A percentile compares a stretch with the other conserved stretches of the same genome.
phyloP scores from a whole-genome alignment of 1,284 basidiomycete genomes.

The Neolentinus lepideus region DNA sequence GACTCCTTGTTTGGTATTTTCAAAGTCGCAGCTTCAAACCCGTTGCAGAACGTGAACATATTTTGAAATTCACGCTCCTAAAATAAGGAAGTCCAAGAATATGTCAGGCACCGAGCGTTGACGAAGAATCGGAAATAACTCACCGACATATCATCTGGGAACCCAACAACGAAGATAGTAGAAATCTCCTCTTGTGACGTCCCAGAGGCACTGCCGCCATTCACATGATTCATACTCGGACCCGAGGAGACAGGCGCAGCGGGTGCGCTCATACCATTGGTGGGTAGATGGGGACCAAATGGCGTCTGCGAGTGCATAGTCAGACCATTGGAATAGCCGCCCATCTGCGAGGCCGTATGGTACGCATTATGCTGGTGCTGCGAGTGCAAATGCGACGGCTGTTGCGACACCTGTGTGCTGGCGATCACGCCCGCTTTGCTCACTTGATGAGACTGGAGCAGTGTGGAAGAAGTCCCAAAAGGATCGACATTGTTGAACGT shows the following conservation, averaged over 20 bases:
- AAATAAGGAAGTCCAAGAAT: conserved; percentile 9
- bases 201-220: conserved; percentile 13
- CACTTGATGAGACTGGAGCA: conserved; percentile 26
- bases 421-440: conserved; percentile 11
- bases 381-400: conserved; percentile 10
- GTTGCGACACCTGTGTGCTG: conserved; percentile 14
- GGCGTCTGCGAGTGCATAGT: conserved; percentile 64
- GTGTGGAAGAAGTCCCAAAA: conserved; percentile 4
- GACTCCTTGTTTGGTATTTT: conserved; percentile 92
- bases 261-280: conserved; percentile 24
- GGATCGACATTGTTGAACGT: conserved; percentile 9
- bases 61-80: conserved; percentile 98
- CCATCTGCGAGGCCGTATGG: conserved; percentile 9
- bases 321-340: conserved; percentile 26
- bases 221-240: conserved; percentile 17
- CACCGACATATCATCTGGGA: conserved; percentile 98
- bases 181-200: conserved; percentile 81
- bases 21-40: conserved; percentile 96
- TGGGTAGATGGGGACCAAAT: conserved; percentile 60
- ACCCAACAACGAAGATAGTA: conserved; percentile 98
- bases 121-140: conserved; percentile 24
- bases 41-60: conserved; percentile 95
- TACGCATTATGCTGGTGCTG: neutral
- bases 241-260: conserved; percentile 15
- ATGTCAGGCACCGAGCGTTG: conserved; percentile 14